These are phyloP conservation scores for Pythium coloratum DNA, from an alignment of 352 stramenopile genomes.

Conservation along the genomic window DNA sequence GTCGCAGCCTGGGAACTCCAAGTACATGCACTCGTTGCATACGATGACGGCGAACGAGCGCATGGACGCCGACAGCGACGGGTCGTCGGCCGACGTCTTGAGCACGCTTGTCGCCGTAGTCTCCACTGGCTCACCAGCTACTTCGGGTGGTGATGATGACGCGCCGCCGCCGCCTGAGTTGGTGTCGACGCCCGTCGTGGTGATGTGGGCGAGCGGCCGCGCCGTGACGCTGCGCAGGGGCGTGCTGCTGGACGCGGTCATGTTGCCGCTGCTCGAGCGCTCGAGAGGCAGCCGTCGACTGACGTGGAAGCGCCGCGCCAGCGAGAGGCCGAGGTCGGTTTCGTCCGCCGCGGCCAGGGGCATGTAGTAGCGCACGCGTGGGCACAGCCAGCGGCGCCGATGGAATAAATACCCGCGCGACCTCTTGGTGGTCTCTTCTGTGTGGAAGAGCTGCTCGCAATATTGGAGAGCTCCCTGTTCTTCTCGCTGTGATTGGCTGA, in stretches of 20 bases:
- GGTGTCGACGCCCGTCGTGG: slow-evolving; percentile 17
- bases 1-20: slow-evolving; percentile 88
- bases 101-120: not conserved
- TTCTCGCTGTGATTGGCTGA: slow-evolving; percentile 15
- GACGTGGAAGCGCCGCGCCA: slow-evolving; percentile 16
- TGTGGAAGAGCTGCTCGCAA: not conserved
- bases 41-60: slow-evolving; percentile 80
- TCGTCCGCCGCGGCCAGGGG: slow-evolving; percentile 11
- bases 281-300: slow-evolving; percentile 9
- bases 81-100: slow-evolving; percentile 6
- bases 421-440: too few relatives aligned
- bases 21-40: slow-evolving; percentile 78
- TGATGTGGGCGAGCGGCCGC: slow-evolving; percentile 30
- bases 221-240: slow-evolving; percentile 30
- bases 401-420: too few relatives aligned
- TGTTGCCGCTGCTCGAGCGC: slow-evolving; percentile 7
- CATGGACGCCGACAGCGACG: slow-evolving; percentile 35
- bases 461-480: not conserved
- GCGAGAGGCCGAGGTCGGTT: slow-evolving; percentile 22
- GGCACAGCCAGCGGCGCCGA: not conserved
- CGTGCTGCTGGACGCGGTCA: slow-evolving; percentile 26
- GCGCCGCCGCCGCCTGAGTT: not conserved
- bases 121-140: not conserved
- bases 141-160: not conserved
- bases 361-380: slow-evolving; percentile 5